phyloP scores from a whole-genome alignment of 2,329 filamentous ascomycete genomes.

The Penicillium sclerotigenum region DNA sequence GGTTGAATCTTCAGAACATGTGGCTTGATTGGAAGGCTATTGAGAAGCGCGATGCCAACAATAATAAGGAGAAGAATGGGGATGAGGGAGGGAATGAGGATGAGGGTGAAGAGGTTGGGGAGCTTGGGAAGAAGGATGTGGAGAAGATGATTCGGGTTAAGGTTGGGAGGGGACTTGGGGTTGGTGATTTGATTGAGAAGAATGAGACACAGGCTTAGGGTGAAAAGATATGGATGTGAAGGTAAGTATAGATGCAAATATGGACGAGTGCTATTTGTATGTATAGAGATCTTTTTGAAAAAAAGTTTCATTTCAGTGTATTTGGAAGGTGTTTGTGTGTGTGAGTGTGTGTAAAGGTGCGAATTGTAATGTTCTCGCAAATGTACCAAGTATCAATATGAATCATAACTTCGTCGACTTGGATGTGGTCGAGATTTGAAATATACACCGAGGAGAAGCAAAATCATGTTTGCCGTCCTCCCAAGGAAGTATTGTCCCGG shows the following conservation, averaged over 20 bases:
- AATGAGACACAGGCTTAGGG: constrained; percentile 35
- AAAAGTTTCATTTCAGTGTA: background rate
- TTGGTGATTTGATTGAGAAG: constrained; percentile 58
- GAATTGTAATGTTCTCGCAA: background rate
- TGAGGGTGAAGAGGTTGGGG: constrained; percentile 69
- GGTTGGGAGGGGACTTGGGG: constrained; percentile 75
- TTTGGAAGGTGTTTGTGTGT: background rate
- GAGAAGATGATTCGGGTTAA: constrained; percentile 78
- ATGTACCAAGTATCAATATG: background rate
- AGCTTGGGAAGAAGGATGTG: constrained; percentile 54
- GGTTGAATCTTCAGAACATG: constrained; percentile 66
- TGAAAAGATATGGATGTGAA: background rate
- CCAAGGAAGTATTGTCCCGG: background rate
- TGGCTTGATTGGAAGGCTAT: constrained; percentile 50
- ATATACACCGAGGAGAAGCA: background rate
- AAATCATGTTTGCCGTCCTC: background rate
- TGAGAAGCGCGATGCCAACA: constrained; percentile 38
- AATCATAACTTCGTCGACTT: background rate
- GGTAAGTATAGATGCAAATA: background rate
- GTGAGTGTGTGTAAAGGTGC: background rate
- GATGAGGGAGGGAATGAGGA: constrained; percentile 44
- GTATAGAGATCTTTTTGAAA: background rate
- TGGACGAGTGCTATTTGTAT: background rate
- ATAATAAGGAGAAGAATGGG: constrained; percentile 28
- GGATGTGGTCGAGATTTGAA: background rate